Evolutionary conservation across 2,329 filamentous ascomycete species (phyloP), one percentile per base, ranked within the genome.

Genomic region (Fusarium sp.): DNA sequence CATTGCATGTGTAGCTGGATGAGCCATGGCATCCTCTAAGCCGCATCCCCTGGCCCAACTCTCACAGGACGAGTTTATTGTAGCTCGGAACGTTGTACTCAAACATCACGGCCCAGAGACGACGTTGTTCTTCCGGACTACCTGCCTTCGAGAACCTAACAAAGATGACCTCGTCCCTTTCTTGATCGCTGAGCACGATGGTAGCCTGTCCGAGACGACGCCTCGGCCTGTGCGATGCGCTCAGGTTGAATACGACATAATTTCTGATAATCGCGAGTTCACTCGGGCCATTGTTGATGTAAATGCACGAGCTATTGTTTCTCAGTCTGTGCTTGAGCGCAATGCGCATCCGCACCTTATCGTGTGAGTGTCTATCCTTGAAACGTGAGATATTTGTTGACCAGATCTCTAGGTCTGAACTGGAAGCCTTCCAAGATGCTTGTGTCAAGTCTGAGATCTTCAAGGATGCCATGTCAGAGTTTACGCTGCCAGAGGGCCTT

Each of bases 91-190:
- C 53, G 63, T 76, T 66, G 75, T 86, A 34, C 71, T 86, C 38
- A 78, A 80, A 36, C 59, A 69, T 10, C 69, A 78, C 18, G 67
- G 61, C 17, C 3, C 71, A 17, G 63, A 67, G 6, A 61, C 62
- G 5, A 52, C 72, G 14, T 63, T 82, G 24, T 79, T 75, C 64
- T 82, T 81, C 82, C 91, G 92, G 73, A 83, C 86, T 51, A 87
- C 93, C 38, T 90, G 86, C 48, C 81, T 91, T 8, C 81, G 90
- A 42, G 89, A 92, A 68, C 89, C 90, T 2, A 80, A 83, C 28
- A 92, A 91, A 78, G 80, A 80, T 38, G 82, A 87, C 38, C 82
- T 90, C 9, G 75, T 89, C 8, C 83, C 83, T 2, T 92, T 90
- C 72, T 81, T 91, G 22, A 86, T 89, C 49, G 87, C 87, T 5